Percentiles rank a stretch among this genome's conserved stretches.
These are phyloP conservation scores for Coemansia sp. DNA, from an alignment of 192 early-diverging fungal genomes.

Conservation along the genomic window DNA sequence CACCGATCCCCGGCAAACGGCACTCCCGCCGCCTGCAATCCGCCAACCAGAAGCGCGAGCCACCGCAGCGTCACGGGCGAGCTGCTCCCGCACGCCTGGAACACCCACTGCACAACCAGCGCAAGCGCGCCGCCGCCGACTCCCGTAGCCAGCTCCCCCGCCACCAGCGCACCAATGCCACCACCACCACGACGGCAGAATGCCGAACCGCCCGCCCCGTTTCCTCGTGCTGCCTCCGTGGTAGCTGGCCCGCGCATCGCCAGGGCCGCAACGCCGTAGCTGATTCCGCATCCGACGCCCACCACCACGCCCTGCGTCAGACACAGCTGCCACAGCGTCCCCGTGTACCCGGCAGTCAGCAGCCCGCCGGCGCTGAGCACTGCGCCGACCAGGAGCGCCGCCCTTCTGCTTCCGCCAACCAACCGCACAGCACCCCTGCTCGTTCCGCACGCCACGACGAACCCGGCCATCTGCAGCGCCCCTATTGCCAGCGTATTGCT, in stretches of 20 bases:
- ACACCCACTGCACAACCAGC: constrained; percentile 5
- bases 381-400: constrained; percentile 7
- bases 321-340: constrained; percentile 63
- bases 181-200: not conserved
- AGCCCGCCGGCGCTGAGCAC: constrained; percentile 19
- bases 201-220: not conserved
- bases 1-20: not conserved
- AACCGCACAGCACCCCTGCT: not conserved
- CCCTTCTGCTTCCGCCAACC: not conserved
- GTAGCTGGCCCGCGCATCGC: not conserved
- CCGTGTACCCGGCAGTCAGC: constrained; percentile 44
- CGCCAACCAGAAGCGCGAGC: constrained; percentile 15
- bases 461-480: constrained; percentile 18
- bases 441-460: not conserved
- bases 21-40: not conserved
- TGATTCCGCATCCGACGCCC: constrained; percentile 57
- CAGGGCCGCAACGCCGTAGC: constrained; percentile 8
- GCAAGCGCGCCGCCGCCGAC: constrained; percentile 22
- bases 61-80: constrained; percentile 12
- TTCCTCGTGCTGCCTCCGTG: not conserved
- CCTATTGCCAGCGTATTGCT: constrained; percentile 10
- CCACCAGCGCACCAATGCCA: no score
- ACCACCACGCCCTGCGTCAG: constrained; percentile 62
- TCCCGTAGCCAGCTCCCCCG: constrained; percentile 10
- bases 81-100: not conserved